Conservation (phyloP, 2,329 filamentous ascomycete species). For the Diaporthe sp. region DNA sequence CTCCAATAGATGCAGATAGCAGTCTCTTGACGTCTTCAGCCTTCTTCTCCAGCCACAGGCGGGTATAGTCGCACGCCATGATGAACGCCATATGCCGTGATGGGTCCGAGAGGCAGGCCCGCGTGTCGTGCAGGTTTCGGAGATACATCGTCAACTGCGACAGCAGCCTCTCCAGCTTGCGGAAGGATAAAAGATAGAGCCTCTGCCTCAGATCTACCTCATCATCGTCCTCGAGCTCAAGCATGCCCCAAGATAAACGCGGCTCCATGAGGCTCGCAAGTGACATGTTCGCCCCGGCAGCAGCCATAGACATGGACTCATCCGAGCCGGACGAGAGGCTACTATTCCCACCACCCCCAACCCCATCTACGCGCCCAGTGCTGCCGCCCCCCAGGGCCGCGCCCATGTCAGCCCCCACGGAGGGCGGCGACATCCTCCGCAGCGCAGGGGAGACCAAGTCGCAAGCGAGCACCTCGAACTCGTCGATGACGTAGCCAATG, state of each 20-base stretch:
- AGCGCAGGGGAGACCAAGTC: neutral
- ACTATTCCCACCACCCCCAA: neutral
- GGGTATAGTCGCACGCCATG: conserved; percentile 28
- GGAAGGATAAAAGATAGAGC: conserved; percentile 25
- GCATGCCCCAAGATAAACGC: conserved; percentile 23
- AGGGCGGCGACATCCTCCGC: neutral
- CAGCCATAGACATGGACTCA: neutral
- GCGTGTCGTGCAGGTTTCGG: conserved; percentile 16
- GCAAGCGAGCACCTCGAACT: conserved; percentile 26
- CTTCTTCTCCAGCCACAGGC: conserved; percentile 29
- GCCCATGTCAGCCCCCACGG: neutral
- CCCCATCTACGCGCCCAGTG: neutral
- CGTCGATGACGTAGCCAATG: conserved; percentile 25
- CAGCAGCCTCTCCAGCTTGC: conserved; percentile 27
- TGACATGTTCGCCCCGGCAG: neutral
- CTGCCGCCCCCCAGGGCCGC: neutral
- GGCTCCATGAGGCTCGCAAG: conserved; percentile 6
- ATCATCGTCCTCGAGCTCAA: conserved; percentile 31
- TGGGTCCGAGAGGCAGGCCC: conserved; percentile 5
- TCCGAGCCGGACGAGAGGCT: conserved; percentile 3
- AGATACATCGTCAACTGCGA: conserved; percentile 20
- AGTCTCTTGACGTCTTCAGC: conserved; percentile 31
- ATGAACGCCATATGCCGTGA: conserved; percentile 30
- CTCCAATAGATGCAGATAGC: neutral
- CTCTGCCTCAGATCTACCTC: conserved; percentile 28